phyloP scores from a whole-genome alignment of 83 land plant genomes.

The Isoetes engelmannii region DNA sequence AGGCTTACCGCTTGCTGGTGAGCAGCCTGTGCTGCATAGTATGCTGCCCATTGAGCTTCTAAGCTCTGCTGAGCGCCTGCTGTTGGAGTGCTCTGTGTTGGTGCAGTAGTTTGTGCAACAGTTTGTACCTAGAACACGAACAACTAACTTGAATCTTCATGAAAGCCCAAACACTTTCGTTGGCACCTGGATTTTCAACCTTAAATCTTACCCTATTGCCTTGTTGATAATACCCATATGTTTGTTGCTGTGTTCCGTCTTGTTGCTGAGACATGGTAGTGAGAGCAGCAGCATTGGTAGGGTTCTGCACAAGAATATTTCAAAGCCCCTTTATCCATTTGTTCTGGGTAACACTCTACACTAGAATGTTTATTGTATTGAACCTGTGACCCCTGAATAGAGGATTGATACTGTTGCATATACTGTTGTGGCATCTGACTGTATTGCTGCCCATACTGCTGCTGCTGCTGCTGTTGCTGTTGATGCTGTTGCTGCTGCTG shows the following conservation, averaged over 20 bases:
- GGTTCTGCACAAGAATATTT: too few relatives aligned
- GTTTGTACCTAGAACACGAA: constrained; percentile 1
- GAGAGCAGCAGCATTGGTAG: too few relatives aligned
- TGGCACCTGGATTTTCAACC: too few relatives aligned
- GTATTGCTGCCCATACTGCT: neutral
- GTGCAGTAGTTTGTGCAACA: neutral
- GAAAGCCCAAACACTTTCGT: neutral
- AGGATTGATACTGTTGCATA: too few relatives aligned
- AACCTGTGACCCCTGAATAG: too few relatives aligned
- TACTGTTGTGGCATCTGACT: too few relatives aligned
- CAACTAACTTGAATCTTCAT: neutral
- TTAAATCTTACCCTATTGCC: neutral
- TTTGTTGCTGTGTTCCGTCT: constrained; percentile 10
- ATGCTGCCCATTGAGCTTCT: constrained; percentile 37
- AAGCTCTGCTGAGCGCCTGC: constrained; percentile 19
- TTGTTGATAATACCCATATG: constrained; percentile 11
- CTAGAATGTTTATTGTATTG: too few relatives aligned
- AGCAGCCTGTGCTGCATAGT: constrained; percentile 34
- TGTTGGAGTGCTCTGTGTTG: constrained; percentile 8
- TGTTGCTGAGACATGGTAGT: neutral
- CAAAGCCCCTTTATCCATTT: too few relatives aligned
- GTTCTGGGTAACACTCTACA: too few relatives aligned
- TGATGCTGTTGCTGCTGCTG: neutral
- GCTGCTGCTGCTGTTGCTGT: neutral
- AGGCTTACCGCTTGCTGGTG: constrained; percentile 15